These are phyloP conservation scores for Lepidium didymum DNA, from an alignment of 345 rosid genomes.

Conservation along the genomic window DNA sequence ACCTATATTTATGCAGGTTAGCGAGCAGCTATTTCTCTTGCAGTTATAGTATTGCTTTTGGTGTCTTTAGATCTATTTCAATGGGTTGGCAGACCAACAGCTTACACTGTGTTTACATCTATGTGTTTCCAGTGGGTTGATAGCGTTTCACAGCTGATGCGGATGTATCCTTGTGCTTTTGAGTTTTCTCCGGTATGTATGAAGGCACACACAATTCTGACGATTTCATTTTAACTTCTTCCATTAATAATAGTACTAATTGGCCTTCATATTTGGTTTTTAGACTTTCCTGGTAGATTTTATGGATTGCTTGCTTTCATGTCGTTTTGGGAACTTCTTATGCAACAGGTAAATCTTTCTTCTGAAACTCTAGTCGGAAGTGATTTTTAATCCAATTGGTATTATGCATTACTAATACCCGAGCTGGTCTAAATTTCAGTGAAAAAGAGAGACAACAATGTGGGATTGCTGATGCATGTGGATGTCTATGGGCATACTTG, in stretches of 20 bases:
- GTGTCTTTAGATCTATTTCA: background rate
- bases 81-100: slow-evolving; percentile 4
- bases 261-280: background rate
- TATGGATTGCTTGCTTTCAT: slow-evolving; percentile 84
- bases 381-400: background rate
- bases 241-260: background rate
- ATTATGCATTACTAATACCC: background rate
- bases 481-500: slow-evolving; percentile 91
- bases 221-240: background rate
- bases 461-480: slow-evolving; percentile 65
- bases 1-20: slow-evolving; percentile 94
- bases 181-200: slow-evolving; percentile 88
- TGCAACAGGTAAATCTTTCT: slow-evolving; percentile 67
- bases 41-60: background rate
- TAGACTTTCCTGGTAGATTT: slow-evolving; percentile 93
- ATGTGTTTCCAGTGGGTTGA: slow-evolving; percentile 82
- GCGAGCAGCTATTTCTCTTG: background rate
- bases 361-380: background rate
- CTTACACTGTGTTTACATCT: background rate
- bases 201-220: slow-evolving; percentile 4
- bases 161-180: slow-evolving; percentile 97
- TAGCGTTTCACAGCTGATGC: slow-evolving; percentile 79
- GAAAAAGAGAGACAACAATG: slow-evolving; percentile 90
- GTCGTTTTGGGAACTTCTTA: slow-evolving; percentile 95
- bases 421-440: slow-evolving; percentile 39